Evolutionary conservation across 192 early-diverging fungal genomes (phyloP), one percentile per base, ranked within the genome.

Genomic region (Coemansia pectinata): DNA sequence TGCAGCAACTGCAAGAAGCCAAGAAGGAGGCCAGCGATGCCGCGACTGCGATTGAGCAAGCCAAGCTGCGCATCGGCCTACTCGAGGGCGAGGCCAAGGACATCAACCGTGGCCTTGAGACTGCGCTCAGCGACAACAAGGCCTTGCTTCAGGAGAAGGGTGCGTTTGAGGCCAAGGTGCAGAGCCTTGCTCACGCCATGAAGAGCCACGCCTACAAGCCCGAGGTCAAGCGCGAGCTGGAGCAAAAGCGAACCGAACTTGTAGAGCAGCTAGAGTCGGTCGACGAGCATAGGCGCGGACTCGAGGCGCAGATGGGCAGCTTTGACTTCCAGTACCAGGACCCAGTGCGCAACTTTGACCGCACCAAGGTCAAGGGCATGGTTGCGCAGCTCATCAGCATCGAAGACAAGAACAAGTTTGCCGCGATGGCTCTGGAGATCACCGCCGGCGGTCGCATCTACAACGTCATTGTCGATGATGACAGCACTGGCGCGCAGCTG

Each of bases 401-500:
- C n/a, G 86, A 86, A 38, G 83, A 91, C 59, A 87, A 92, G 40
- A 74, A 92, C 67, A 69, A 72, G 19, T 76, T 91, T 47, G 86
- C 87, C 12, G 78, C 91, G 0, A 90, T 89, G 15, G 98, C 98
- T 1, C 82, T 99, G 10, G 98, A 99, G 74, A 90, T 97, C 65
- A 93, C 91, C 55, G 98, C 98, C n/a, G 95, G 97, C 48, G 94
- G 94, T 4, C 85, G 88, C 59, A 86, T 99, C 15, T 97, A 94
- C 76, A 96, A 98, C 76, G 96, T 98, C 19, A 93, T 99, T n/a
- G 95, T 99, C 0, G 89, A 93, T 15, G 88, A 91, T 64, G 96
- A 99, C 69, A 82, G 83, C 3, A 87, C 95, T 2, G 96, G 91
- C 9, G 79, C 90, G 1, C 90, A 94, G 74, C 78, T 99, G 40